A percentile compares a stretch with the other conserved stretches of the same genome.
Evolutionary conservation across 805 yeast species (phyloP).

Genomic region (Hanseniaspora occidentalis): DNA sequence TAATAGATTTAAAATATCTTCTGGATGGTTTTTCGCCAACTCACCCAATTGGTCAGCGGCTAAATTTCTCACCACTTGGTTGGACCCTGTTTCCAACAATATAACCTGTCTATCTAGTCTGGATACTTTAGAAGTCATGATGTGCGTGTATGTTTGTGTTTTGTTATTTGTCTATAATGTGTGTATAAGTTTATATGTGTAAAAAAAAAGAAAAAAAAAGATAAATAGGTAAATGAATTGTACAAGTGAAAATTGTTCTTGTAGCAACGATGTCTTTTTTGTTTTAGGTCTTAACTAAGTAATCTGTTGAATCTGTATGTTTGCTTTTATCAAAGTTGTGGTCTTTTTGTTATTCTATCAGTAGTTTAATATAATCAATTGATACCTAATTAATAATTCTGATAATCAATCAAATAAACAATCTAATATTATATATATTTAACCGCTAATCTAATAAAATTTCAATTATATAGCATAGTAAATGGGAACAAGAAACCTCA

Average conservation of each 20-base stretch:
- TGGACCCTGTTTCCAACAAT: slow-evolving; percentile 82
- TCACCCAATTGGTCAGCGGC: slow-evolving; percentile 97
- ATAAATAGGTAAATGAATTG: too few relatives aligned
- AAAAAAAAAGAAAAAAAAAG: background rate
- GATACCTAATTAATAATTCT: too few relatives aligned
- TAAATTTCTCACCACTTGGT: slow-evolving; percentile 82
- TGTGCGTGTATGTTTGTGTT: background rate
- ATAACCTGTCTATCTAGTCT: slow-evolving; percentile 34
- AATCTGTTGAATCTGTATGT: too few relatives aligned
- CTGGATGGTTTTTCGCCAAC: slow-evolving; percentile 88
- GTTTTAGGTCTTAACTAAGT: too few relatives aligned
- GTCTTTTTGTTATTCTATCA: too few relatives aligned
- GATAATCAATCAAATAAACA: too few relatives aligned
- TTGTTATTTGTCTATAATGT: background rate
- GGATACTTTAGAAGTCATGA: slow-evolving; percentile 27
- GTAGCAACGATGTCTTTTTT: background rate
- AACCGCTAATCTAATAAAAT: too few relatives aligned
- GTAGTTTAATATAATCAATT: too few relatives aligned
- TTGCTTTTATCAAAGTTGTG: too few relatives aligned
- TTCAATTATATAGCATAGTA: too few relatives aligned
- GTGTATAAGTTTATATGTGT: background rate
- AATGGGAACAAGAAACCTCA: too few relatives aligned
- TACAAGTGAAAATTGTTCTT: background rate
- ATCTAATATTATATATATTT: too few relatives aligned
- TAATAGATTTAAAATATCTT: slow-evolving; percentile 68